Base-by-base conservation (phyloP, 1,139 yeast species). In the Lodderomyces oxycetoniae region DNA sequence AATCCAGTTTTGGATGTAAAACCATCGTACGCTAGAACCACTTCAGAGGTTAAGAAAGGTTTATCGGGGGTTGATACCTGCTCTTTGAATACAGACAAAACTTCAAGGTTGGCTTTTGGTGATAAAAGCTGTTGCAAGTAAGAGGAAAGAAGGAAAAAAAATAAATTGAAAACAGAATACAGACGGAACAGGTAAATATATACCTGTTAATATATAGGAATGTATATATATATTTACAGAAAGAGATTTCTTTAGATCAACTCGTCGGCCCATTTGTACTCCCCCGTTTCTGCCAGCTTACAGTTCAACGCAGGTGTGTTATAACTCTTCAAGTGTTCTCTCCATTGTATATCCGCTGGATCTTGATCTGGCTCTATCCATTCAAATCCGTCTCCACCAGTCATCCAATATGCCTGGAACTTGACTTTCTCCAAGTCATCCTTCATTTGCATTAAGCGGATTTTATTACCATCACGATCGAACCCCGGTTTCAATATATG, bases 281-380 rank as follows among this genome's bases (percentile, higher is more conserved):
- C 47, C 41, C 50, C 52, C 7, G 32, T 37, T 20, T 45, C 40
- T 9, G 38, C 37, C n/a, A n/a, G n/a, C 12, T 43, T 45, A 24
- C 38, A 46, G 7, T 36, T 42, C 17, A 61, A 34, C 4, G 40
- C 33, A 9, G 56, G 58, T 28, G 46, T 49, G 26, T 56, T 48
- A 32, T 50, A 54, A 29, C 41, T 39, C 3, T 48, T 46, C 38
- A 63, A 57, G 50, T 66, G 66, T 2, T 50, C 37, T 31, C 66
- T 60, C 86, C 85, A 79, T 21, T 71, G 47, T 16, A 78, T 47
- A 23, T 78, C 84, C 0, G 86, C 87, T 0, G 89, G 89, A 50
- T 82, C 91, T 50, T 78, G 80, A 50, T 83, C 91, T 1, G 89
- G 89, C 48, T 82, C 91, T 4, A 71, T 78, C 85, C 89, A 84